Evolutionary conservation across 768 basidiomycete genomes (phyloP).

Genomic region (Suillus cothurnatus): DNA sequence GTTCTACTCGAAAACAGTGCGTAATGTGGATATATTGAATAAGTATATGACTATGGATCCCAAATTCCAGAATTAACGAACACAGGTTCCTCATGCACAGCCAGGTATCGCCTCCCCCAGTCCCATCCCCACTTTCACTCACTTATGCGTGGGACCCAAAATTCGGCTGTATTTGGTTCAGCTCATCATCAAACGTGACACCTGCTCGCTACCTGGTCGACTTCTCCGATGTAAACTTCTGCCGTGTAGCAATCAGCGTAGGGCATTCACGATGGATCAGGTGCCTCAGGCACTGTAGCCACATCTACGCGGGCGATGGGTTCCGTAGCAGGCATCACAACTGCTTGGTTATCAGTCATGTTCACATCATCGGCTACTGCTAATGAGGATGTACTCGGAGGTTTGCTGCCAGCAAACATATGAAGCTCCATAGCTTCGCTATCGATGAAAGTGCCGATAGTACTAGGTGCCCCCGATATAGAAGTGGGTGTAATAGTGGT

Average conservation of each 20-base stretch:
- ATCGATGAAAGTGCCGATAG: not conserved
- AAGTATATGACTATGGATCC: not conserved
- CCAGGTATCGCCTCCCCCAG: no score
- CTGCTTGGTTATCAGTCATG: not conserved
- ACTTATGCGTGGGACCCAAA: not conserved
- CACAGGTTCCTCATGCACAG: not conserved
- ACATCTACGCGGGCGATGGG: not conserved
- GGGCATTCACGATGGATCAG: not conserved
- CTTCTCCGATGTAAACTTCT: not conserved
- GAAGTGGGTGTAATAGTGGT: not conserved
- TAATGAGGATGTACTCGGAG: not conserved
- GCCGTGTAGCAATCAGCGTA: no score
- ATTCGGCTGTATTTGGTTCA: conserved; percentile 17
- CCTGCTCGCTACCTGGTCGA: conserved; percentile 4
- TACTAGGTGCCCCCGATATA: not conserved
- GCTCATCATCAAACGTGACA: conserved; percentile 7
- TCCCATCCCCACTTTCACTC: not conserved
- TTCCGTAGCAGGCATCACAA: not conserved
- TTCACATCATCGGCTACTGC: not conserved
- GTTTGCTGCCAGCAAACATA: not conserved
- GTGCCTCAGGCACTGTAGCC: not conserved
- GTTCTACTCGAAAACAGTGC: not conserved
- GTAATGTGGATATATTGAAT: not conserved
- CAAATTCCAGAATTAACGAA: not conserved
- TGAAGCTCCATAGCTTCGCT: not conserved